Evolutionary conservation across 2,329 filamentous ascomycete species (phyloP), one percentile per base, ranked within the genome.

Genomic region (Ophiocordyceps sinensis): DNA sequence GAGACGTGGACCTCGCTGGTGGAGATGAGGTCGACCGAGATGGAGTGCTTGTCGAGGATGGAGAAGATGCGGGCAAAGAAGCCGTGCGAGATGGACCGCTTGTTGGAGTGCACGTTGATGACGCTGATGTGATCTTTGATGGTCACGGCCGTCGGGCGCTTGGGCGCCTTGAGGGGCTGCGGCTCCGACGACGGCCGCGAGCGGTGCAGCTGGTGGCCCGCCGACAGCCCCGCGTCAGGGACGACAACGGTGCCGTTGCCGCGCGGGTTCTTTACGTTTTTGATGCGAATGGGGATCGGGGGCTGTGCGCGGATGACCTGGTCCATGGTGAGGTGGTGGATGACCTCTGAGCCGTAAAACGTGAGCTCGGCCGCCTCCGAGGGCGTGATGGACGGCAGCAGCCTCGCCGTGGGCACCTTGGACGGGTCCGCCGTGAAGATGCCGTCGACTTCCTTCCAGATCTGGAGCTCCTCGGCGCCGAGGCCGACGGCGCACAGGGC

Each of bases 401-500:
- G 70, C 37, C 82, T 74, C n/a, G 91, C 93, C 1, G 89, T 96
- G 3, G 89, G 88, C 28, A 94, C 86, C 63, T 93, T 94, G 53
- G 83, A 77, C 3, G 87, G 87, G 55, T 95, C 89, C 6, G 72
- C 71, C 2, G 74, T 80, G 62, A 94, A 91, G 56, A 96, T 93
- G 44, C 87, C 88, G 60, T 98, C 91, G 7, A 98, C 91, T 59
- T 98, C 91, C 66, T 98, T 98, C 91, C 91, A 96, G 47, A 98
- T 84, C 61, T 98, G 91, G 40, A 98, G 72, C 61, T 98, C 91
- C 41, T 81, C 68, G 1, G 91, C 91, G 51, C 77, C 70, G n/a
- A 93, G 67, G 4, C 87, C 89, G 10, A 98, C 89, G 1, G 91
- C 87, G 40, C 88, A 81, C 14, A 98, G 70, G 6, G 91, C 88